Evolutionary conservation across 768 basidiomycete genomes (phyloP).

Genomic region (Phlegmacium glaucopus): DNA sequence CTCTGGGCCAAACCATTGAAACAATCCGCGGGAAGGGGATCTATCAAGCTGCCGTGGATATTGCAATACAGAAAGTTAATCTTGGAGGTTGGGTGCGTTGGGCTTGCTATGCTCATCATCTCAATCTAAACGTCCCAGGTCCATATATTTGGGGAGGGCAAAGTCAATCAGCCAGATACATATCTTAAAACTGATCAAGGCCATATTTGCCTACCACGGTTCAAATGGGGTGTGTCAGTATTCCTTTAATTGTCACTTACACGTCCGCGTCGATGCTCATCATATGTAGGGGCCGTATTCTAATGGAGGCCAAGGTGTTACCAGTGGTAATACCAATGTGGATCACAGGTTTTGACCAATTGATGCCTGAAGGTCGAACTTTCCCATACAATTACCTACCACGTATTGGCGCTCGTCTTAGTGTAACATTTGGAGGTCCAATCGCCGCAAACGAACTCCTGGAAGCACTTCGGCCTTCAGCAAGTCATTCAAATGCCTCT

Average conservation of each 20-base stretch:
- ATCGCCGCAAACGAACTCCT: conserved; percentile 40
- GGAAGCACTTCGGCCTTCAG: conserved; percentile 9
- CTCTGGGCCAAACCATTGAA: conserved; percentile 86
- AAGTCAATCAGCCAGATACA: conserved; percentile 69
- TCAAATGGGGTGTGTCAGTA: conserved; percentile 96
- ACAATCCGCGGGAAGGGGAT: conserved; percentile 90
- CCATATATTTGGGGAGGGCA: conserved; percentile 89
- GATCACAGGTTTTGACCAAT: conserved; percentile 80
- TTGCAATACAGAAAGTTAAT: conserved; percentile 78
- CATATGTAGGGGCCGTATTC: conserved; percentile 67
- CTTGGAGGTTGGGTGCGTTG: conserved; percentile 81
- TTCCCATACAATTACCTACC: conserved; percentile 76
- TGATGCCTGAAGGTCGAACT: conserved; percentile 85
- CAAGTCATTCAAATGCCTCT: conserved; percentile 5
- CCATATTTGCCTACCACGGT: conserved; percentile 55
- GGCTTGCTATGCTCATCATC: not conserved
- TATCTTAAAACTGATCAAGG: conserved; percentile 44
- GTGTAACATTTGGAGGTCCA: conserved; percentile 80
- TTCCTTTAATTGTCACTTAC: not conserved
- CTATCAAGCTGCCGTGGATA: conserved; percentile 81
- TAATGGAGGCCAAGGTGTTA: conserved; percentile 56
- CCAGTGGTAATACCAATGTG: conserved; percentile 92
- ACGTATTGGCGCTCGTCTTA: conserved; percentile 55
- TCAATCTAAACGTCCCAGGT: conserved; percentile 46
- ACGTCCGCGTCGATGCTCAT: not conserved